Conservation (phyloP, 1,139 yeast species). For the Kurtzmaniella quercitrusa region DNA sequence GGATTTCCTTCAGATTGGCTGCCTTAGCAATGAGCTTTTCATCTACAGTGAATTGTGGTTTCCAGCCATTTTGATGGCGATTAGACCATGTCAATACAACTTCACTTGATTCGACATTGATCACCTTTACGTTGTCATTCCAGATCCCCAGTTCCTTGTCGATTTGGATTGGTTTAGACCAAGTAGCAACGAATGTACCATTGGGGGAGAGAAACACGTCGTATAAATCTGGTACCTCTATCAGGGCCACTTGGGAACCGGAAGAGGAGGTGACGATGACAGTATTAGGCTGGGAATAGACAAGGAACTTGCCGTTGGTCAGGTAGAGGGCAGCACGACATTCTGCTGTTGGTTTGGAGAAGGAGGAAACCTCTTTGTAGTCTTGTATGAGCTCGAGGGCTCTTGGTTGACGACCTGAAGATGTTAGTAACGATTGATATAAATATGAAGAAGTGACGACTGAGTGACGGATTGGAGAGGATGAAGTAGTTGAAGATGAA, state of each 20-base stretch:
- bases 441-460: no score
- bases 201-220: constrained; percentile 85
- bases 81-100: constrained; percentile 66
- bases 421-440: constrained; percentile 10
- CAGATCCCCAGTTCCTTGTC: constrained; percentile 62
- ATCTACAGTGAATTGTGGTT: constrained; percentile 80
- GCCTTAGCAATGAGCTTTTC: constrained; percentile 68
- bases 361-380: constrained; percentile 31
- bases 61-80: constrained; percentile 87
- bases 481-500: no score
- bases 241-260: constrained; percentile 23
- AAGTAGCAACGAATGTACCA: constrained; percentile 80
- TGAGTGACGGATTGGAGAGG: no score
- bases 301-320: constrained; percentile 52
- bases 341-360: constrained; percentile 35
- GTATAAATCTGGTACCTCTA: constrained; percentile 57
- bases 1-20: constrained; percentile 58
- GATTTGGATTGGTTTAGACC: constrained; percentile 80
- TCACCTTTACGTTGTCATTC: constrained; percentile 73
- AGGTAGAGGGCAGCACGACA: constrained; percentile 48
- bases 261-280: constrained; percentile 51
- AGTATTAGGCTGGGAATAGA: constrained; percentile 51
- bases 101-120: constrained; percentile 42
- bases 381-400: constrained; percentile 56
- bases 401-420: constrained; percentile 63